Evolutionary conservation across 176 grass and related monocot species (phyloP).

Genomic region (Dactylis glomerata): DNA sequence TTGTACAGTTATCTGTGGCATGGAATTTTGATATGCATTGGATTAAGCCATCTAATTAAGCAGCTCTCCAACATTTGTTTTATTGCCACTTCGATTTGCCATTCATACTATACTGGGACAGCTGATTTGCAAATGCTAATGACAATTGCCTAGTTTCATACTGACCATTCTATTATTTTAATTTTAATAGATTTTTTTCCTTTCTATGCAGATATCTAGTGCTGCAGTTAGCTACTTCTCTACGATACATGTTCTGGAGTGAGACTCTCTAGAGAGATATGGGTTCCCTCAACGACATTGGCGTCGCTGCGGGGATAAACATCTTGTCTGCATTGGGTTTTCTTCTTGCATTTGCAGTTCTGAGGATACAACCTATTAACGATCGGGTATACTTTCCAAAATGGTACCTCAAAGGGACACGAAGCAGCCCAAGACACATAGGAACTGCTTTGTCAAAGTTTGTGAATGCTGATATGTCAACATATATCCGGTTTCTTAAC

Average conservation of each 20-base stretch:
- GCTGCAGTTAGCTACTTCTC: background rate
- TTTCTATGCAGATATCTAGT: conserved; percentile 24
- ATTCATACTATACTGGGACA: background rate
- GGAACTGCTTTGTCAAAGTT: conserved; percentile 59
- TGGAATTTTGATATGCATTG: background rate
- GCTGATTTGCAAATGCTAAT: background rate
- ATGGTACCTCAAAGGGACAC: conserved; percentile 90
- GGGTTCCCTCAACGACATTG: conserved; percentile 76
- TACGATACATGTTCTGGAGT: conserved; percentile 19
- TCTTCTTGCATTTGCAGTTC: conserved; percentile 73
- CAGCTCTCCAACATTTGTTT: background rate
- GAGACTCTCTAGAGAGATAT: conserved; percentile 36
- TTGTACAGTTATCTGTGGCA: too few species aligned
- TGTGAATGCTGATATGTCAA: conserved; percentile 70
- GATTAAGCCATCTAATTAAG: background rate
- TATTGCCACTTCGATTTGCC: background rate
- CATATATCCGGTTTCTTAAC: conserved; percentile 82
- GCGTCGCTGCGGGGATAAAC: conserved; percentile 66
- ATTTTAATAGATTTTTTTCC: background rate
- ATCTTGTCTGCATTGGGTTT: conserved; percentile 72
- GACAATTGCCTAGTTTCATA: background rate
- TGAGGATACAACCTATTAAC: conserved; percentile 84
- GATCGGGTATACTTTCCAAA: conserved; percentile 95
- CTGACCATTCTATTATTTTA: background rate
- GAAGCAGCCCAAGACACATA: conserved; percentile 67